phyloP scores from a whole-genome alignment of 2,329 filamentous ascomycete genomes.

The Paracorniculantispora psalliotae region DNA sequence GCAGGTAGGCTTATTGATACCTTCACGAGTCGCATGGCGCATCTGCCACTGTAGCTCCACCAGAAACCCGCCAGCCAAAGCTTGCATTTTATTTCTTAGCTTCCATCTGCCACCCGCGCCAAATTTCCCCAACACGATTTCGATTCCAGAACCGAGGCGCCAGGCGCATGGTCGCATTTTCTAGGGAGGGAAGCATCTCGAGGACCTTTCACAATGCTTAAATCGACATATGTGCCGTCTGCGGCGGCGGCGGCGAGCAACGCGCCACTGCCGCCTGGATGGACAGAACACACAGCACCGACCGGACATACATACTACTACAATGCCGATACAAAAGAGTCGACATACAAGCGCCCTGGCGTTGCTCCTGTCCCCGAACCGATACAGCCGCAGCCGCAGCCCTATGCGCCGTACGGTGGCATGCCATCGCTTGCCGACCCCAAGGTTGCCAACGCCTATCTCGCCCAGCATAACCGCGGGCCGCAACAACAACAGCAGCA shows the following conservation, averaged over 20 bases:
- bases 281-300: constrained; percentile 91
- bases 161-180: neutral
- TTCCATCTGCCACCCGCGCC: neutral
- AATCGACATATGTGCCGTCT: constrained; percentile 67
- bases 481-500: constrained; percentile 35
- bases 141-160: neutral
- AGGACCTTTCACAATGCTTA: constrained; percentile 52
- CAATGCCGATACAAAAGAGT: constrained; percentile 74
- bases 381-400: constrained; percentile 22
- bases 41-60: neutral
- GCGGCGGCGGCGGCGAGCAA: constrained; percentile 29
- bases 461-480: constrained; percentile 47
- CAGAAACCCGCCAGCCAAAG: neutral
- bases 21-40: neutral
- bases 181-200: neutral
- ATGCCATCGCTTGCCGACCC: constrained; percentile 46
- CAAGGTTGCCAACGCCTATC: constrained; percentile 54
- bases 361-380: constrained; percentile 19
- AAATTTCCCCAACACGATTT: neutral
- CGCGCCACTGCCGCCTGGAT: constrained; percentile 68
- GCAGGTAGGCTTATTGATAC: neutral
- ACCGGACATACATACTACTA: constrained; percentile 87
- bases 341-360: constrained; percentile 77
- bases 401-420: constrained; percentile 26
- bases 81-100: neutral